Base-by-base conservation (phyloP, 148 eudicot species). In the Nyssa sinensis region DNA sequence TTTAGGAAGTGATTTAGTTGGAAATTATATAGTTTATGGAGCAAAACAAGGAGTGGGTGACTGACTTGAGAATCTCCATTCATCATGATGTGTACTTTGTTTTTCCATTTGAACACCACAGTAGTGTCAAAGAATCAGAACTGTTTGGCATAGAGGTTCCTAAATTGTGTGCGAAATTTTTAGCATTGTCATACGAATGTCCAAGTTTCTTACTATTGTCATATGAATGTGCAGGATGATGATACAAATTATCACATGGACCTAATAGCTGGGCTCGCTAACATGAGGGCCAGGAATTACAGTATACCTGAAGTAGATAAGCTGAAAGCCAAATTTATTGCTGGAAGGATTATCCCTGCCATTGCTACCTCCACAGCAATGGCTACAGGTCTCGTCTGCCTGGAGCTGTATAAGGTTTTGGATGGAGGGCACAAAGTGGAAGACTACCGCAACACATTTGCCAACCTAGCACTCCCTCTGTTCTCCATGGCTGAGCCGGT, bases 161-260 rank as follows among this genome's bases (percentile, higher is more conserved):
- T 55, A 55, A 51, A 55, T 55, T n/a, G 59, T 55, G 19, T n/a
- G n/a, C n/a, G n/a, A n/a, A n/a, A n/a, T n/a, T n/a, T n/a, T n/a
- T n/a, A n/a, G n/a, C n/a, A n/a, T n/a, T n/a, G 0, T 8, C 55
- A 49, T n/a, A 3, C 59, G 23, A 55, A 7, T 55, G 9, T 37
- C 44, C 9, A 4, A 37, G 9, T n/a, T 37, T 37, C 51, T 62
- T 70, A 29, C 64, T 0, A 7, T 37, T 63, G 37, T 47, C 62
- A 41, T 62, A 17, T 41, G 32, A 53, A 71, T 62, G 39, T 78
- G 79, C 84, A 94, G 98, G 98, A 94, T 53, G 97, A 94, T 75
- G 97, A 94, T 62, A 88, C 93, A 39, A 94, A 94, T 78, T 94
- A 88, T 67, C 98, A 94, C 69, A 91, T 91, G 97, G 98, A 94